These are phyloP conservation scores for Suhomyces kunorum DNA, from an alignment of 1,139 yeast species.

Conservation along the genomic window DNA sequence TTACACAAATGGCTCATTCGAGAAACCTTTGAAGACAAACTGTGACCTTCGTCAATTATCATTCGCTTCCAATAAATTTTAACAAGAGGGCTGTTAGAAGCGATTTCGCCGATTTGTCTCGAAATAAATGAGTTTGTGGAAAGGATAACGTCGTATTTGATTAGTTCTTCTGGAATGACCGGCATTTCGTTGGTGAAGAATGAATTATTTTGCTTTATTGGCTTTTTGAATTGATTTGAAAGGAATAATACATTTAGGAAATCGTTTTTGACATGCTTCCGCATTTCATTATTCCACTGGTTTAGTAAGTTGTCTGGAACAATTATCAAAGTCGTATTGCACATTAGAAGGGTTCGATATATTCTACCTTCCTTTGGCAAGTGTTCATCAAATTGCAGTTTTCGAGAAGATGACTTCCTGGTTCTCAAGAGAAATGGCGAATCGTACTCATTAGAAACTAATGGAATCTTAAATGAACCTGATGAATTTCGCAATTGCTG, in stretches of 20 bases:
- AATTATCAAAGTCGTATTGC: constrained; percentile 58
- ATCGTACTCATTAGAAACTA: constrained; percentile 24
- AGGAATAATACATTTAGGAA: constrained; percentile 39
- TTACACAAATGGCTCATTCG: constrained; percentile 52
- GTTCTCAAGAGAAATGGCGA: constrained; percentile 23
- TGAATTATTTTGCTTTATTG: constrained; percentile 17
- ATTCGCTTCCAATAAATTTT: constrained; percentile 64
- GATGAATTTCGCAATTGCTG: constrained; percentile 37
- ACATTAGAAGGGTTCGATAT: constrained; percentile 36
- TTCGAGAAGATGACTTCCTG: constrained; percentile 18
- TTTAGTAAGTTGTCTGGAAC: constrained; percentile 67
- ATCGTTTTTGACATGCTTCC: constrained; percentile 49
- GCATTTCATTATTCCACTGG: constrained; percentile 64
- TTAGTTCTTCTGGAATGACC: constrained; percentile 32
- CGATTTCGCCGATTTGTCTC: constrained; percentile 30
- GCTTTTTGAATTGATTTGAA: constrained; percentile 33
- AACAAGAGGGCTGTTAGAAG: constrained; percentile 36
- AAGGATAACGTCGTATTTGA: constrained; percentile 53
- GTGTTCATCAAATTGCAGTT: constrained; percentile 15
- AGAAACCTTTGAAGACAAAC: constrained; percentile 54
- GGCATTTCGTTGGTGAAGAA: constrained; percentile 28
- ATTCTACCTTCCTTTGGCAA: constrained; percentile 22
- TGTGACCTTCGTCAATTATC: constrained; percentile 75
- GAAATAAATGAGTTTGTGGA: constrained; percentile 51
- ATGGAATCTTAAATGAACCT: constrained; percentile 45